A percentile compares a stretch with the other conserved stretches of the same genome.
phyloP scores from a whole-genome alignment of 2,329 filamentous ascomycete genomes.

The Aspergillus pseudoglaucus region DNA sequence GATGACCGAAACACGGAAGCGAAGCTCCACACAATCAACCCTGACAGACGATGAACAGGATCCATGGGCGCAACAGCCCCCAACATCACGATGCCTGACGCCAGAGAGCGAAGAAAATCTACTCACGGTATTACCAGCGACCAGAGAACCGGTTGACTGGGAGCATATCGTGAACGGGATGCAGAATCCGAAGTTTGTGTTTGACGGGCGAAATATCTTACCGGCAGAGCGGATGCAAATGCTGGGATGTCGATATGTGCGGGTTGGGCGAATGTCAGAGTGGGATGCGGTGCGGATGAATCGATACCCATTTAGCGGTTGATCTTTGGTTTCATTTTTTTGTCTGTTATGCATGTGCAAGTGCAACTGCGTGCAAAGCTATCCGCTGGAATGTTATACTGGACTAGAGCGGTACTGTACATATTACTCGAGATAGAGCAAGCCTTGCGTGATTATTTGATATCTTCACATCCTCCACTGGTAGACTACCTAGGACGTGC shows the following conservation, averaged over 20 bases:
- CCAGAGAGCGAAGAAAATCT: background rate
- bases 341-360: too few species aligned
- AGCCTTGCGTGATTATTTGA: too few species aligned
- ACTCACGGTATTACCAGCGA: too few species aligned
- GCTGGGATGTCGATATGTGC: conserved; percentile 26
- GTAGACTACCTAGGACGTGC: too few species aligned
- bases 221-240: conserved; percentile 22
- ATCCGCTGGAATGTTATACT: too few species aligned
- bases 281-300: background rate
- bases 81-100: background rate
- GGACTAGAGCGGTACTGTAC: too few species aligned
- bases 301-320: background rate
- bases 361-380: too few species aligned
- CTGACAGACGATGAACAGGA: background rate
- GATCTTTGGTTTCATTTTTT: background rate
- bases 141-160: conserved; percentile 31
- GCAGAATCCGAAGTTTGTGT: conserved; percentile 41
- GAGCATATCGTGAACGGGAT: conserved; percentile 34
- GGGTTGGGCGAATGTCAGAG: conserved; percentile 15
- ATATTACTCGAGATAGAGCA: too few species aligned
- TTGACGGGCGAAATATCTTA: conserved; percentile 37
- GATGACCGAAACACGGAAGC: background rate
- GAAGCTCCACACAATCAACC: background rate
- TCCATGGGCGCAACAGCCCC: background rate
- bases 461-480: too few species aligned